Base-by-base conservation (phyloP, 2,329 filamentous ascomycete genomes). In the Corynespora cassiicola region DNA sequence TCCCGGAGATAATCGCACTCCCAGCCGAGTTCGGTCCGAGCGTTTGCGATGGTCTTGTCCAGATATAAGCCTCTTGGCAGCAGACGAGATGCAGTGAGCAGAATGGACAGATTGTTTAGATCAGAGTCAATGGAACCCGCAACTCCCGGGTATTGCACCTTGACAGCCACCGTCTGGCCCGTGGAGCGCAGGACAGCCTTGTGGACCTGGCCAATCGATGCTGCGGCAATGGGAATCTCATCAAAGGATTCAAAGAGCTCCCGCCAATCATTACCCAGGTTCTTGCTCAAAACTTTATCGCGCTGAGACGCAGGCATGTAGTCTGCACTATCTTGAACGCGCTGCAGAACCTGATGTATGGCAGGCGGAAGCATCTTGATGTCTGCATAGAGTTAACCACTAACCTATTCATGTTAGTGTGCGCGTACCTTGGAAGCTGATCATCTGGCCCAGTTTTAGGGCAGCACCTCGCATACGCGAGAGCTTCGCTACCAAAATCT, bases 251-350 rank as follows among this genome's bases (percentile, higher is more conserved):
- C 77, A 57, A 92, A 99, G 1, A 96, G 72, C 2, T 89, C 81
- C 31, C 90, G 81, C 94, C 94, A 99, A 36, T 92, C 79, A 0
- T 81, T 60, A 0, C 94, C 94, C 0, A 99, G 78, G 57, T 95
- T 95, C 5, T 80, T 76, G 0, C 75, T 69, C 6, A 99, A 78
- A 0, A 99, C 92, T 43, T 86, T 84, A 65, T 99, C 85, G 8
- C 94, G 86, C 68, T 99, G 94, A 66, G 85, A 96, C 2, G 89
- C 81, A 1, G 94, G 94, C 94, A 99, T 99, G 68, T 97, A 99
- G 68, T 99, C 92, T 24, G 94, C 94, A 39, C 89, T 86, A 66
- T 99, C 94, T 65, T 99, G 94, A 0, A 99, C 94, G 5, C 95
- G 85, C 64, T 96, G 90, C 9, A 99, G 75, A 2, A 99, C 90